Percentiles rank a stretch among this genome's conserved stretches.
These are phyloP conservation scores for Suillus cothurnatus DNA, from an alignment of 768 basidiomycete genomes.

Conservation along the genomic window DNA sequence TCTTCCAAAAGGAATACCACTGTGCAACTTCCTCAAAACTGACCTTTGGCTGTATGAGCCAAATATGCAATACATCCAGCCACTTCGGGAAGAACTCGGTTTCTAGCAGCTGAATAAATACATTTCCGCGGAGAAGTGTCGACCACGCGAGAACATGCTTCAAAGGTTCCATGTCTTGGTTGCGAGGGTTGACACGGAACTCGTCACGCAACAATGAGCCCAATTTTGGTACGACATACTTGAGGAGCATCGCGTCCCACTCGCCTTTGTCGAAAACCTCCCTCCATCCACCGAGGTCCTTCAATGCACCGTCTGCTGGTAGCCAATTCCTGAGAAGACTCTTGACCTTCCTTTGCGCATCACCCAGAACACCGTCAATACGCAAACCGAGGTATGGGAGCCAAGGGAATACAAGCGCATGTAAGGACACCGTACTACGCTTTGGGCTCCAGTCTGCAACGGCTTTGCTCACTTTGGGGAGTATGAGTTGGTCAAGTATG, in stretches of 20 bases:
- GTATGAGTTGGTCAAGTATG: slow-evolving; percentile 90
- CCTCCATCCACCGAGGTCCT: slow-evolving; percentile 80
- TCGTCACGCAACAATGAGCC: slow-evolving; percentile 79
- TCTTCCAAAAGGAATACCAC: slow-evolving; percentile 94
- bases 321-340: slow-evolving; percentile 76
- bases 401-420: slow-evolving; percentile 93
- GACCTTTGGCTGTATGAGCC: slow-evolving; percentile 88
- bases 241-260: slow-evolving; percentile 91
- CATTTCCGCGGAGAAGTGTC: slow-evolving; percentile 66
- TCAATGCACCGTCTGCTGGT: slow-evolving; percentile 68
- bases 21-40: slow-evolving; percentile 91
- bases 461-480: slow-evolving; percentile 88
- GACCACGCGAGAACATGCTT: slow-evolving; percentile 79
- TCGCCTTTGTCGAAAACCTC: slow-evolving; percentile 80
- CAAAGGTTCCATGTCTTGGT: slow-evolving; percentile 86
- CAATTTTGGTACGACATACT: slow-evolving; percentile 91
- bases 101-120: slow-evolving; percentile 85
- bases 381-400: slow-evolving; percentile 84
- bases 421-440: slow-evolving; percentile 60
- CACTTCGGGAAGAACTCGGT: slow-evolving; percentile 97
- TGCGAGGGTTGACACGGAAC: slow-evolving; percentile 88
- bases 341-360: slow-evolving; percentile 86
- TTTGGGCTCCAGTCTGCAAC: slow-evolving; percentile 82
- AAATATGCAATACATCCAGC: slow-evolving; percentile 87
- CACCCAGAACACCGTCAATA: slow-evolving; percentile 82